Base-by-base conservation (phyloP, 148 eudicot genomes). In the Camellia lanceoleosa region DNA sequence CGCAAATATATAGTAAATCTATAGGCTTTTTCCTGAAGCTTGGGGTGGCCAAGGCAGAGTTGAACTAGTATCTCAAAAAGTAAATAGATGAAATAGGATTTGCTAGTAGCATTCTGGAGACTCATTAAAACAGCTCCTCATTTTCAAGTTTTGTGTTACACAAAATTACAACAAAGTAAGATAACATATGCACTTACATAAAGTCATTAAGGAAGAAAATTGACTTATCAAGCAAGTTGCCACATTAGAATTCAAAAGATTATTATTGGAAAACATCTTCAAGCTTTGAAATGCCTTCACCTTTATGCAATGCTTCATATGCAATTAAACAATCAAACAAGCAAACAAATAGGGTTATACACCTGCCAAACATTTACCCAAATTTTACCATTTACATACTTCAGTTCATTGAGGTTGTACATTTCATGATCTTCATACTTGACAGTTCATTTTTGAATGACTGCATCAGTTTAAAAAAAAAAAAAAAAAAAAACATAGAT, bases 311-410 rank as follows among this genome's bases (percentile, higher is more conserved):
- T 49, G 73, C 14, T 18, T 73, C 16, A 54, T 38, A 42, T 68
- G 67, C 68, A 0, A 77, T 63, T 77, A 23, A 3, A 20, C 18
- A 67, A 43, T 54, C 74, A 56, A 65, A 66, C 38, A 14, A 54
- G 59, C n/a, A 66, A 46, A 78, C n/a, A 73, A 30, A 61, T 3
- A 14, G 3, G 12, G 7, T 76, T 20, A 55, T 84, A 94, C 30
- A 30, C 99, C 98, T 78, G 83, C 88, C 87, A 97, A 83, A 97
- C 86, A 88, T 97, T 97, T 70, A 98, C 97, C 99, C 98, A 97
- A 74, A 97, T 88, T 97, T 97, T 98, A 66, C 91, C 93, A 78
- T 92, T 84, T 55, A 97, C 72, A 75, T 83, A 97, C 90, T 97
- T 98, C 79, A 97, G 80, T 85, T 97, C 98, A 83, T 97, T 97